These are phyloP conservation scores for Thuja plicata DNA, from an alignment of 83 land plant species.

Conservation along the genomic window DNA sequence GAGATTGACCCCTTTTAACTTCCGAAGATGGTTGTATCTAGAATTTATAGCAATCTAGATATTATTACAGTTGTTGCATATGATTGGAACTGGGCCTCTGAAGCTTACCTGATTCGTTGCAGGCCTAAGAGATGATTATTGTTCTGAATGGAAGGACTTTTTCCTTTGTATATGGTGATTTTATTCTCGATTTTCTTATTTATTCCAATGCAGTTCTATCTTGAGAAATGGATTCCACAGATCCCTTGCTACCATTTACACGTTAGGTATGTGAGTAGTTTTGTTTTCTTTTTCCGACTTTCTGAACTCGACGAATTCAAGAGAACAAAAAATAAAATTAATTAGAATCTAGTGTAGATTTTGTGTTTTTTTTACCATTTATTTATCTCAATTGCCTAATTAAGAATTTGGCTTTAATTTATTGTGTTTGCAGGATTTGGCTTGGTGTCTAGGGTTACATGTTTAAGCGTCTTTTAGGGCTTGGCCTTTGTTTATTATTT, in stretches of 20 bases:
- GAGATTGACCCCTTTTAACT: not conserved
- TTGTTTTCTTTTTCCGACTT: too few species aligned
- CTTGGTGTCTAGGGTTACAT: too few species aligned
- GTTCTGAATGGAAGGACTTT: not conserved
- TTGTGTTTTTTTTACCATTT: too few species aligned
- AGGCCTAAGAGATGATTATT: not conserved
- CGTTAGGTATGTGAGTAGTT: not conserved
- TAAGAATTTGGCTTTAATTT: too few species aligned
- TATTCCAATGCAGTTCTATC: not conserved
- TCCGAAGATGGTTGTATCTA: not conserved
- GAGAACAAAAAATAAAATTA: too few species aligned
- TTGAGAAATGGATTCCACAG: not conserved
- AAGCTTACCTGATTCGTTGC: not conserved
- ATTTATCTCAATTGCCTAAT: too few species aligned
- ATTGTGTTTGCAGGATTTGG: too few species aligned
- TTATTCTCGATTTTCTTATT: not conserved
- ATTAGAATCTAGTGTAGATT: too few species aligned
- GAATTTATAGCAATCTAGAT: not conserved
- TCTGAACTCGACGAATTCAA: too few species aligned
- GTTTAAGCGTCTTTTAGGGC: too few species aligned
- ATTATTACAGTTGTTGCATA: not conserved
- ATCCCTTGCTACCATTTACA: not conserved
- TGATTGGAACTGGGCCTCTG: not conserved
- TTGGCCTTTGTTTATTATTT: too few species aligned
- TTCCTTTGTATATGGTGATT: not conserved